These are phyloP conservation scores for Xylaria polymorpha DNA, from an alignment of 2,329 filamentous ascomycete species.

Conservation along the genomic window DNA sequence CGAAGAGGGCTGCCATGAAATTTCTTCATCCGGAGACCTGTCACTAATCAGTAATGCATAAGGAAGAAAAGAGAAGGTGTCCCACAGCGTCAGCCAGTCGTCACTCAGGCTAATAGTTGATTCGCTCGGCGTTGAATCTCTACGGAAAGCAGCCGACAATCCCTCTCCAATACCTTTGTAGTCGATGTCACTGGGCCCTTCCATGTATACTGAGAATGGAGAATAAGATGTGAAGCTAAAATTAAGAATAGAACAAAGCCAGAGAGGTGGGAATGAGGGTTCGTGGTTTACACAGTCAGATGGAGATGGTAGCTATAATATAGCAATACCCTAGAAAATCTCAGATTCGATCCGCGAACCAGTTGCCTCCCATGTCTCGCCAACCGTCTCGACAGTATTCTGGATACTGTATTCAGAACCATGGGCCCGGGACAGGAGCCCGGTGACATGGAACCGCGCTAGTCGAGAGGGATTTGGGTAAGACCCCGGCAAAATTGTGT, in stretches of 20 bases:
- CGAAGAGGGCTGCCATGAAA: not conserved
- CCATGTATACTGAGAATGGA: constrained; percentile 32
- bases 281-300: not conserved
- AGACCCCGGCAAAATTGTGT: constrained; percentile 1
- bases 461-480: not conserved
- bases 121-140: constrained; percentile 38
- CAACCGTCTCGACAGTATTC: not conserved
- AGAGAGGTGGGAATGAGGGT: not conserved
- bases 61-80: not conserved
- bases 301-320: not conserved
- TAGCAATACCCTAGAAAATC: not conserved
- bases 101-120: constrained; percentile 39
- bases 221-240: not conserved
- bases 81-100: constrained; percentile 41
- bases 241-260: not conserved
- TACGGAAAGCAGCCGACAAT: constrained; percentile 29
- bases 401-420: too few species aligned
- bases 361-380: constrained; percentile 18
- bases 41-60: constrained; percentile 8
- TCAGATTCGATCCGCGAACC: constrained; percentile 22
- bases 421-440: constrained; percentile 7
- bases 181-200: constrained; percentile 39
- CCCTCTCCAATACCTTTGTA: constrained; percentile 43
- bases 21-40: constrained; percentile 5
- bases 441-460: constrained; percentile 12